Conservation (phyloP, 177 flowering plant genomes). For the Vitis hybrid region DNA sequence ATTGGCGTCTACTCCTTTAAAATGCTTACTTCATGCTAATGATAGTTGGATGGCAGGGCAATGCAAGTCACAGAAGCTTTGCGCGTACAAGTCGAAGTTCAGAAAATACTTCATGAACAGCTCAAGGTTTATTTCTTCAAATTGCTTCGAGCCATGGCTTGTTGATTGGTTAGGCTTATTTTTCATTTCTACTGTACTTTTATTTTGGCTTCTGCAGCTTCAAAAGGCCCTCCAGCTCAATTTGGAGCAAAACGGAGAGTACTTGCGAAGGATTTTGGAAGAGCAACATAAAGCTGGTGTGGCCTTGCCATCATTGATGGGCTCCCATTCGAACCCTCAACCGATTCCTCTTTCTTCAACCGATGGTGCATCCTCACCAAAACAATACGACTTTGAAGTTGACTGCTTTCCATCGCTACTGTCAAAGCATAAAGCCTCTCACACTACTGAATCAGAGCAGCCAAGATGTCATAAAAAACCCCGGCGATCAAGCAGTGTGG, state of each 20-base stretch:
- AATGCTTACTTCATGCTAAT: too few relatives aligned
- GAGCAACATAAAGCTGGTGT: background rate
- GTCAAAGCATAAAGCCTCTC: background rate
- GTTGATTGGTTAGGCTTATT: background rate
- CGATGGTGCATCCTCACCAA: background rate
- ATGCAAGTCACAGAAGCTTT: slow-evolving; percentile 5
- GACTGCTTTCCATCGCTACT: background rate
- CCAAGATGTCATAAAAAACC: too few relatives aligned
- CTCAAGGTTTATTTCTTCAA: background rate
- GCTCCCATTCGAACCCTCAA: background rate
- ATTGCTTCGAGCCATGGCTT: background rate
- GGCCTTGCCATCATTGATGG: background rate
- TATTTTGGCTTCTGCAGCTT: background rate
- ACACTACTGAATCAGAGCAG: too few relatives aligned
- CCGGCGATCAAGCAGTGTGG: too few relatives aligned
- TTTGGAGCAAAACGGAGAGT: slow-evolving; percentile 7
- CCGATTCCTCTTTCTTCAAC: background rate
- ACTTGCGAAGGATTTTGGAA: slow-evolving; percentile 6
- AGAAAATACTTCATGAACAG: slow-evolving; percentile 10
- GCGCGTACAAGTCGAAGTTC: slow-evolving; percentile 13
- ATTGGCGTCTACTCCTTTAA: too few relatives aligned
- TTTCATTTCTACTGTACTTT: too few relatives aligned
- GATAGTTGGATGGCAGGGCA: background rate
- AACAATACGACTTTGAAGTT: background rate
- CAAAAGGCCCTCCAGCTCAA: slow-evolving; percentile 5